These are phyloP conservation scores for Xylaria sp. DNA, from an alignment of 495 filamentous ascomycete genomes.

Conservation along the genomic window DNA sequence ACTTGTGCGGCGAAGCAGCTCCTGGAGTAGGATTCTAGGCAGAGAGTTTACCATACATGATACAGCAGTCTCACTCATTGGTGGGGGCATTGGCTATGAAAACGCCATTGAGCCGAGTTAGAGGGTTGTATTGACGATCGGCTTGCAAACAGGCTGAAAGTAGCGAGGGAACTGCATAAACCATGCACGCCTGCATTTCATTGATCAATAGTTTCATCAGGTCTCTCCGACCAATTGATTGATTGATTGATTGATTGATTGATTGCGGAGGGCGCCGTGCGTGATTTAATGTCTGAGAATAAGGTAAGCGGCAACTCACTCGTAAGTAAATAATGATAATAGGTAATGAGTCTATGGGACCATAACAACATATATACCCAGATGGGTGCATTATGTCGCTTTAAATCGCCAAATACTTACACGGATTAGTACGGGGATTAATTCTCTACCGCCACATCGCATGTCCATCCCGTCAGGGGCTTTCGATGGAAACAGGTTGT, in stretches of 20 bases:
- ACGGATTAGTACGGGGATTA: background rate
- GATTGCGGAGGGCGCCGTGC: background rate
- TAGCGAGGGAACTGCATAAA: background rate
- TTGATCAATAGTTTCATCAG: slow-evolving; percentile 11
- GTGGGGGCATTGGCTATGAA: background rate
- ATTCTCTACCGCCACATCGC: background rate
- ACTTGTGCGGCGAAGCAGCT: background rate
- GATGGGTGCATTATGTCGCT: background rate
- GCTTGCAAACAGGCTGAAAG: background rate
- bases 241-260: background rate
- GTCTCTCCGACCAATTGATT: background rate
- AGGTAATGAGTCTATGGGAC: no score
- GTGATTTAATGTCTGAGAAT: background rate
- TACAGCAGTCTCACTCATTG: background rate
- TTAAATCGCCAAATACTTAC: background rate
- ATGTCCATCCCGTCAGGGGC: background rate
- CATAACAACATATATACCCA: no score
- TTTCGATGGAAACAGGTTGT: background rate
- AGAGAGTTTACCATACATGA: background rate
- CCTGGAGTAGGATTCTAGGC: background rate
- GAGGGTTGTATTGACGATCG: background rate
- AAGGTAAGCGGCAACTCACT: background rate
- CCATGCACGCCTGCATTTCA: background rate
- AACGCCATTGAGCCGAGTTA: background rate
- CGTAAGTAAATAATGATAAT: background rate